phyloP scores from a whole-genome alignment of 768 basidiomycete species.

The Mrakia blollopis region DNA sequence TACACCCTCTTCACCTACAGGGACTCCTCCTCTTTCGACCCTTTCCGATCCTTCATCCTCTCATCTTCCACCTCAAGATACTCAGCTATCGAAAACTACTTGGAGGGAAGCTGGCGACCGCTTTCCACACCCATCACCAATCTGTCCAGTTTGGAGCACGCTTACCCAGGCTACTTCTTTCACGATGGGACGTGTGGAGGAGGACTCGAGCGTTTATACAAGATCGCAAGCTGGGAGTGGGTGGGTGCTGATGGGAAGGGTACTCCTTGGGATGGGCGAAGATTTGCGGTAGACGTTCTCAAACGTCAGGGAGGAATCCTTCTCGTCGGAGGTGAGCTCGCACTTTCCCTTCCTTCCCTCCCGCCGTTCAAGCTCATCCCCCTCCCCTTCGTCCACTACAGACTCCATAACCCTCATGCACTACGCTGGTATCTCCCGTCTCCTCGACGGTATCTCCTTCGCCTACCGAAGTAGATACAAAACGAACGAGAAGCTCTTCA shows the following conservation, averaged over 20 bases:
- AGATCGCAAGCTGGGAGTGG: conserved; percentile 11
- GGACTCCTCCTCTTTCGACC: too few species aligned
- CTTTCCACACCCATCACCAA: not conserved
- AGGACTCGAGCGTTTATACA: not conserved
- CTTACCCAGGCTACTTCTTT: not conserved
- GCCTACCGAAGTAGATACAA: not conserved
- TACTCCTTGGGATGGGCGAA: not conserved
- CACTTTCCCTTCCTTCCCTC: not conserved
- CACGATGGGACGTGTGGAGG: not conserved
- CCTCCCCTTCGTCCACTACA: not conserved
- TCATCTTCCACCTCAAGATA: too few species aligned
- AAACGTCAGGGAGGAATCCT: not conserved
- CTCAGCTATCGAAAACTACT: not conserved
- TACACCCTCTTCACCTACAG: too few species aligned
- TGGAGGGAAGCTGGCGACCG: not conserved
- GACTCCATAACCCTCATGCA: not conserved
- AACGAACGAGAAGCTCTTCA: not conserved
- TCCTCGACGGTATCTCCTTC: not conserved
- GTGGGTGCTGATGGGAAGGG: not conserved
- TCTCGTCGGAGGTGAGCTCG: conserved; percentile 1
- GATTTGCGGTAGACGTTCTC: not conserved
- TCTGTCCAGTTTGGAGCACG: not conserved
- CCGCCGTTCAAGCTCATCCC: not conserved
- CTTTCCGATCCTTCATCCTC: too few species aligned
- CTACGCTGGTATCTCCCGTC: not conserved